Conservation (phyloP, 1,284 basidiomycete species). For the Apiotrichum sp. region DNA sequence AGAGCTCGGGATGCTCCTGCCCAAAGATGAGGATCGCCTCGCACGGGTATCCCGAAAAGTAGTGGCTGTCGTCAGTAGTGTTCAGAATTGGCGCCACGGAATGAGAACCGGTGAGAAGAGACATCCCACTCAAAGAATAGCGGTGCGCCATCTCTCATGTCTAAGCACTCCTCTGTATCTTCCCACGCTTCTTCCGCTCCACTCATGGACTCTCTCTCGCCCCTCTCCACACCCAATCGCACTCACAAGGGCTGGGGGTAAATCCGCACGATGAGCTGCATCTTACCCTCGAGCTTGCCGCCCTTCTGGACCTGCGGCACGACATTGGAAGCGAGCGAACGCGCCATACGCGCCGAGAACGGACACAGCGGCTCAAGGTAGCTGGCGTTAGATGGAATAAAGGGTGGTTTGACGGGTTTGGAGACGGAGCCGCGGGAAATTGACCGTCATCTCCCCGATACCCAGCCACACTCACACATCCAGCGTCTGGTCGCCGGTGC, state of each 20-base stretch:
- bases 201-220: too few species aligned
- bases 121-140: too few species aligned
- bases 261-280: constrained; percentile 69
- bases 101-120: too few species aligned
- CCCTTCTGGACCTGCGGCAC: constrained; percentile 49
- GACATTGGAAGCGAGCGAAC: constrained; percentile 44
- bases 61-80: constrained; percentile 54
- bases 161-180: too few species aligned
- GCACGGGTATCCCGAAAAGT: constrained; percentile 63
- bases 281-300: constrained; percentile 67
- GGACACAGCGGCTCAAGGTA: constrained; percentile 76
- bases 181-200: too few species aligned
- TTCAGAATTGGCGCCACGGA: not conserved
- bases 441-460: too few species aligned
- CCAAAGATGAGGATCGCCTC: constrained; percentile 76
- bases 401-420: too few species aligned
- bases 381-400: constrained; percentile 16
- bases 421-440: too few species aligned
- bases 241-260: constrained; percentile 63
- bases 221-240: not conserved
- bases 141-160: too few species aligned
- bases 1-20: constrained; percentile 63
- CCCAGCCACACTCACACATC: constrained; percentile 56
- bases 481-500: constrained; percentile 67
- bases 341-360: constrained; percentile 52